phyloP scores from a whole-genome alignment of 345 rosid genomes.

The Laguncularia racemosa region DNA sequence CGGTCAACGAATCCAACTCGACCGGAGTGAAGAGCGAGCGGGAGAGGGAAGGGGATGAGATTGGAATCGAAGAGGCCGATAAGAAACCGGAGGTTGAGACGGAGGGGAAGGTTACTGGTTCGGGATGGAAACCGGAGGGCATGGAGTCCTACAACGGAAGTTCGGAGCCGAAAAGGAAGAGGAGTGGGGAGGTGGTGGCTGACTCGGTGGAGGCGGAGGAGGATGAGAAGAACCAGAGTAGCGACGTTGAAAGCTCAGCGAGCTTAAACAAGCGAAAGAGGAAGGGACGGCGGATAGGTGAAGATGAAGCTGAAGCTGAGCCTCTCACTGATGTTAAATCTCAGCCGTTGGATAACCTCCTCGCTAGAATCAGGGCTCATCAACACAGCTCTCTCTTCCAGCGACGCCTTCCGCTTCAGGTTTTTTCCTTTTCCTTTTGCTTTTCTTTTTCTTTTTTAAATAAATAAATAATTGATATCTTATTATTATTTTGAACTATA shows the following conservation, averaged over 20 bases:
- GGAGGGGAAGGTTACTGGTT: constrained; percentile 7
- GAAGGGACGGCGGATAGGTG: constrained; percentile 21
- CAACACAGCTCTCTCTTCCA: constrained; percentile 42
- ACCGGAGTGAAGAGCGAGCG: constrained; percentile 33
- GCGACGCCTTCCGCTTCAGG: constrained; percentile 56
- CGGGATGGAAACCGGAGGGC: constrained; percentile 23
- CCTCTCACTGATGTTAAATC: constrained; percentile 30
- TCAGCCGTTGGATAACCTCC: constrained; percentile 40
- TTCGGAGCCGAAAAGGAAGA: constrained; percentile 15
- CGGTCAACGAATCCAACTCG: constrained; percentile 81
- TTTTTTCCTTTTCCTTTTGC: constrained; percentile 5
- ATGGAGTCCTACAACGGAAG: constrained; percentile 22
- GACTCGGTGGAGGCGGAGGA: constrained; percentile 18
- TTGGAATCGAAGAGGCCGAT: constrained; percentile 8
- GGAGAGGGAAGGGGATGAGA: neutral
- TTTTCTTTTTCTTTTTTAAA: neutral
- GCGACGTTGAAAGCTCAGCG: constrained; percentile 55
- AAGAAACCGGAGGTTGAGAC: constrained; percentile 13
- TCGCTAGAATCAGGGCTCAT: constrained; percentile 56
- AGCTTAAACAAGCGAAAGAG: constrained; percentile 27
- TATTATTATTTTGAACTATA: too few relatives aligned
- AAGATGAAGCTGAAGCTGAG: constrained; percentile 11
- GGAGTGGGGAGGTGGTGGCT: constrained; percentile 6
- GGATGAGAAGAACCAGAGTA: constrained; percentile 30
- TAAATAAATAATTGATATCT: neutral